These are phyloP conservation scores for Noccaea bulbosa DNA, from an alignment of 345 rosid genomes.

Conservation along the genomic window DNA sequence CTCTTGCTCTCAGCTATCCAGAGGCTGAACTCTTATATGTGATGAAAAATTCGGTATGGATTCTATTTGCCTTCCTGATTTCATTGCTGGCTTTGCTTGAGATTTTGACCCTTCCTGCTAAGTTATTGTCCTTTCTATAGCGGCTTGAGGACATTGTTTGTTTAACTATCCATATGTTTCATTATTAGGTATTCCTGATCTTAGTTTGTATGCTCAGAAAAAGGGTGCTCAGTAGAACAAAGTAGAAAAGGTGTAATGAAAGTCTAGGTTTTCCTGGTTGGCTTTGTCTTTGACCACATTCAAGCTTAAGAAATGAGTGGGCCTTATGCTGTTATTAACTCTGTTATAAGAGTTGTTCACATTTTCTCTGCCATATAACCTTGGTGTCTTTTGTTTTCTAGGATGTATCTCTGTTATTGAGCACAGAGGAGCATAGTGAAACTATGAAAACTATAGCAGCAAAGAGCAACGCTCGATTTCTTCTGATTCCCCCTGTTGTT, in stretches of 20 bases:
- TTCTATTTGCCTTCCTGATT: constrained; percentile 13
- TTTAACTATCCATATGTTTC: background rate
- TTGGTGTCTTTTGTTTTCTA: constrained; percentile 39
- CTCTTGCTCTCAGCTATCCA: constrained; percentile 93
- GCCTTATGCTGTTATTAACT: constrained; percentile 5
- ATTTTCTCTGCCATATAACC: background rate
- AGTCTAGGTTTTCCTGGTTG: background rate
- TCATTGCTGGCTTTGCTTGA: constrained; percentile 10
- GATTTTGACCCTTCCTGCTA: background rate
- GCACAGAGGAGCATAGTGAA: constrained; percentile 75
- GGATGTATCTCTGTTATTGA: constrained; percentile 80
- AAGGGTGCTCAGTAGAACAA: background rate
- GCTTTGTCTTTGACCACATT: constrained; percentile 7
- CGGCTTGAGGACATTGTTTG: background rate
- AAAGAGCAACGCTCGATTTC: constrained; percentile 67
- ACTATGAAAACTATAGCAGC: constrained; percentile 70
- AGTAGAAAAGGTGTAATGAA: background rate
- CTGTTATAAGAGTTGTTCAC: background rate
- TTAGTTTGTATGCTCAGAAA: constrained; percentile 5
- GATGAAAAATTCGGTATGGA: constrained; percentile 80
- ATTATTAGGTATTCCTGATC: constrained; percentile 5
- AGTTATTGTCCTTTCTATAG: background rate
- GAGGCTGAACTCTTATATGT: constrained; percentile 93
- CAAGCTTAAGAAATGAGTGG: constrained; percentile 4
- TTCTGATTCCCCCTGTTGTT: constrained; percentile 65